Evolutionary conservation across 2,329 filamentous ascomycete genomes (phyloP).

Genomic region (Paracamarosporium sp.): DNA sequence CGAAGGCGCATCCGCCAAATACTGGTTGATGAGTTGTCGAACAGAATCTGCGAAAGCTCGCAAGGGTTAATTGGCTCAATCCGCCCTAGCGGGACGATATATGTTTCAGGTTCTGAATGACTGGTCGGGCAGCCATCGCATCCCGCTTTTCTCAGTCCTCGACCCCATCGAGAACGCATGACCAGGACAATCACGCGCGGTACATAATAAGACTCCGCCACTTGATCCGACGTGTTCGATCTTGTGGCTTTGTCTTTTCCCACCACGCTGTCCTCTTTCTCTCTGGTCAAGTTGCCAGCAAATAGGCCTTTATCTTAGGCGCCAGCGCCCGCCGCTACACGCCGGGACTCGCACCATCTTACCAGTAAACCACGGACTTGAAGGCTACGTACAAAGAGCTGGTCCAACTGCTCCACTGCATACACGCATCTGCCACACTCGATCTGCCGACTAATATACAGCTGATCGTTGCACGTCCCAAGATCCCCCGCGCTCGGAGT

Average conservation of each 20-base stretch:
- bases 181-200: constrained; percentile 32
- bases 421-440: constrained; percentile 22
- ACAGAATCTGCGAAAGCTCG: constrained; percentile 31
- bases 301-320: constrained; percentile 26
- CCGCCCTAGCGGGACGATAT: constrained; percentile 39
- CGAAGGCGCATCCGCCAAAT: constrained; percentile 33
- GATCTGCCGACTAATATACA: constrained; percentile 28
- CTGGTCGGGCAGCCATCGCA: constrained; percentile 42
- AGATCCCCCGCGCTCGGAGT: constrained; percentile 5
- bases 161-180: constrained; percentile 36
- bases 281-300: constrained; percentile 12
- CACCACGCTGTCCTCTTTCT: constrained; percentile 9
- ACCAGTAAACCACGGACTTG: constrained; percentile 18
- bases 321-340: constrained; percentile 28
- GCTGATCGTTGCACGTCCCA: constrained; percentile 9
- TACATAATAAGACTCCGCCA: constrained; percentile 38
- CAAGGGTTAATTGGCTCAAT: constrained; percentile 36
- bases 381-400: constrained; percentile 16
- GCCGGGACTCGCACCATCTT: constrained; percentile 11
- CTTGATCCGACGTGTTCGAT: constrained; percentile 1
- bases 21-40: constrained; percentile 48
- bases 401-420: constrained; percentile 15
- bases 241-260: constrained; percentile 17
- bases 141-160: constrained; percentile 39
- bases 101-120: constrained; percentile 45